Conservation (phyloP, 1,284 basidiomycete species). For the Trichosporon inkin region DNA sequence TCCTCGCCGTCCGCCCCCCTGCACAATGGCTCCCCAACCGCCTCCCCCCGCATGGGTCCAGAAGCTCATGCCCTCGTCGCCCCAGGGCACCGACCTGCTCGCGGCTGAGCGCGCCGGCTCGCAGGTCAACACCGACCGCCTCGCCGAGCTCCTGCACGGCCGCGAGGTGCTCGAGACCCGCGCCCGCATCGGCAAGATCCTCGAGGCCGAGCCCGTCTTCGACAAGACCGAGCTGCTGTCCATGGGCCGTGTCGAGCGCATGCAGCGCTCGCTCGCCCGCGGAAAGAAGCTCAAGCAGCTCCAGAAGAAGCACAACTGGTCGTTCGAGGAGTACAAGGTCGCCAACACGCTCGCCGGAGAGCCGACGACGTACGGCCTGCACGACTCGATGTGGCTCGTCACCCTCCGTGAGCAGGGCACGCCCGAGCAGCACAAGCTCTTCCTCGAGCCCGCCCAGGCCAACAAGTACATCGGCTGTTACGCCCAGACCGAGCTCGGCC, state of each 20-base stretch:
- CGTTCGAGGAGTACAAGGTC: constrained; percentile 18
- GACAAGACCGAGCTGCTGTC: constrained; percentile 23
- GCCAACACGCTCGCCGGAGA: constrained; percentile 18
- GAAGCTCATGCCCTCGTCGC: constrained; percentile 23
- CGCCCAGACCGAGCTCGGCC: constrained; percentile 55
- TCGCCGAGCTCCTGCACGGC: constrained; percentile 21
- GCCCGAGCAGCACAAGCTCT: constrained; percentile 24
- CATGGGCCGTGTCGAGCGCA: constrained; percentile 24
- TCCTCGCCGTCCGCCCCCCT: not conserved
- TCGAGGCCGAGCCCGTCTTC: constrained; percentile 17
- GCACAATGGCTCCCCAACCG: constrained; percentile 13
- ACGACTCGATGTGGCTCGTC: constrained; percentile 23
- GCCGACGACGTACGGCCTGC: constrained; percentile 22
- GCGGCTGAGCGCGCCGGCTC: constrained; percentile 20
- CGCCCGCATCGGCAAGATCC: constrained; percentile 3
- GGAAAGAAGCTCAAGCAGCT: constrained; percentile 25
- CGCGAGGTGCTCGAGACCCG: constrained; percentile 10
- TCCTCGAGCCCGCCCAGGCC: constrained; percentile 21
- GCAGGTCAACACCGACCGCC: constrained; percentile 10
- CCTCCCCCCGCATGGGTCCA: constrained; percentile 29
- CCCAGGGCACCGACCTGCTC: constrained; percentile 20
- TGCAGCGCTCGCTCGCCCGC: constrained; percentile 24
- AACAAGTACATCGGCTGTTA: constrained; percentile 55
- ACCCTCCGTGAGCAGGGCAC: constrained; percentile 23
- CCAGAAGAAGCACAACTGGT: constrained; percentile 16